Percentiles rank a stretch among this genome's conserved stretches.
Conservation (phyloP, 768 basidiomycete species). For the Calocybe cyanea region DNA sequence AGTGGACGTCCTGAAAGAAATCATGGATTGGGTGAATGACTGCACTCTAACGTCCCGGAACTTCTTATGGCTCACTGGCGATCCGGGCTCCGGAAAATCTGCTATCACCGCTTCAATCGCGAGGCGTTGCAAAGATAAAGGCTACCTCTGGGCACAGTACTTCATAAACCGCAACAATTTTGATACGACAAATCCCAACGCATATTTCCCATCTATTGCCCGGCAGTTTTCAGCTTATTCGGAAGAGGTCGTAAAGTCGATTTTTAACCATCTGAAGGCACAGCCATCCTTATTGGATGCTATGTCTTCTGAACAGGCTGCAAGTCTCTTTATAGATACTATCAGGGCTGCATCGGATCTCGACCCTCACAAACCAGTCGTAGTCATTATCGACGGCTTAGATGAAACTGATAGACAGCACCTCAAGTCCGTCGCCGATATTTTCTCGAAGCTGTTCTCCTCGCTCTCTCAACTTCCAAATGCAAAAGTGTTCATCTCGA, state of each 20-base stretch:
- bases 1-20: slow-evolving; percentile 10
- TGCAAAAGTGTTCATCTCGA: slow-evolving; percentile 14
- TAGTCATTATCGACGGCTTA: slow-evolving; percentile 17
- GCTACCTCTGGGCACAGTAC: slow-evolving; percentile 14
- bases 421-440: slow-evolving; percentile 7
- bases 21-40: slow-evolving; percentile 12
- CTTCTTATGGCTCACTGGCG: slow-evolving; percentile 17
- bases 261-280: slow-evolving; percentile 10
- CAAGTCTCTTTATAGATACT: slow-evolving; percentile 11
- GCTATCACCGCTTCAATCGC: slow-evolving; percentile 17
- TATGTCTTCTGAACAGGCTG: slow-evolving; percentile 11
- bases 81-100: slow-evolving; percentile 17
- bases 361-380: slow-evolving; percentile 7
- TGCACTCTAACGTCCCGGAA: slow-evolving; percentile 1
- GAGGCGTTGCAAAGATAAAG: slow-evolving; percentile 11
- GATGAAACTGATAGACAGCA: slow-evolving; percentile 14
- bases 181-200: slow-evolving; percentile 12
- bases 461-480: slow-evolving; percentile 1
- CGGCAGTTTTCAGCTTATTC: slow-evolving; percentile 10
- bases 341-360: slow-evolving; percentile 6
- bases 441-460: slow-evolving; percentile 12
- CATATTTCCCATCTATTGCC: slow-evolving; percentile 17
- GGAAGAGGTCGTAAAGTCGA: slow-evolving; percentile 2
- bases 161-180: slow-evolving; percentile 16
- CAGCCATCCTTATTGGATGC: slow-evolving; percentile 11